These are phyloP conservation scores for Penicillium sp. DNA, from an alignment of 2,329 filamentous ascomycete genomes.

Conservation along the genomic window DNA sequence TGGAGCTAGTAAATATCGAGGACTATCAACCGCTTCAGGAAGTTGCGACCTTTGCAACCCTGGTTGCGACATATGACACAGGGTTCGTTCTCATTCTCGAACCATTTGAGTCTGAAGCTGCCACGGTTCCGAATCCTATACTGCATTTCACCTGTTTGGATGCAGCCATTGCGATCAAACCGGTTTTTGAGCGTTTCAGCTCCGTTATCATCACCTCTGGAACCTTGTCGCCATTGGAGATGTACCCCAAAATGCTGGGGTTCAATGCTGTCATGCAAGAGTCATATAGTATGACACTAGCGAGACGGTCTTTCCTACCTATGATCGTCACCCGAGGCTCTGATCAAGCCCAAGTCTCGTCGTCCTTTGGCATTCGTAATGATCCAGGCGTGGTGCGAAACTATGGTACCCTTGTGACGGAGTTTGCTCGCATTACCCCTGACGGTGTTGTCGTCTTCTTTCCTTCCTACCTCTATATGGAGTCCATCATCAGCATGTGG, in stretches of 20 bases:
- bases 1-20: slow-evolving; percentile 96
- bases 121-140: slow-evolving; percentile 94
- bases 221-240: slow-evolving; percentile 94
- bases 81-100: slow-evolving; percentile 97
- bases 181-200: slow-evolving; percentile 95
- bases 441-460: slow-evolving; percentile 99
- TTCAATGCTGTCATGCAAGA: slow-evolving; percentile 93
- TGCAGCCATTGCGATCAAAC: slow-evolving; percentile 96
- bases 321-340: slow-evolving; percentile 97
- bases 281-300: slow-evolving; percentile 96
- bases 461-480: slow-evolving; percentile 98
- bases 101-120: slow-evolving; percentile 92
- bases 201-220: slow-evolving; percentile 98
- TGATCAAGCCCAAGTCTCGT: slow-evolving; percentile 91
- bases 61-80: slow-evolving; percentile 95
- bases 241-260: slow-evolving; percentile 98
- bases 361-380: slow-evolving; percentile 91
- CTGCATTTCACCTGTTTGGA: slow-evolving; percentile 96
- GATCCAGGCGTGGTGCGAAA: slow-evolving; percentile 97
- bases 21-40: slow-evolving; percentile 97
- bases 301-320: slow-evolving; percentile 90
- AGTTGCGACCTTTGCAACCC: slow-evolving; percentile 94
- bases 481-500: slow-evolving; percentile 99
- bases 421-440: slow-evolving; percentile 94
- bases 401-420: slow-evolving; percentile 89